These are phyloP conservation scores for Gossypium gossypioides DNA, from an alignment of 441 rosid species.

Conservation along the genomic window DNA sequence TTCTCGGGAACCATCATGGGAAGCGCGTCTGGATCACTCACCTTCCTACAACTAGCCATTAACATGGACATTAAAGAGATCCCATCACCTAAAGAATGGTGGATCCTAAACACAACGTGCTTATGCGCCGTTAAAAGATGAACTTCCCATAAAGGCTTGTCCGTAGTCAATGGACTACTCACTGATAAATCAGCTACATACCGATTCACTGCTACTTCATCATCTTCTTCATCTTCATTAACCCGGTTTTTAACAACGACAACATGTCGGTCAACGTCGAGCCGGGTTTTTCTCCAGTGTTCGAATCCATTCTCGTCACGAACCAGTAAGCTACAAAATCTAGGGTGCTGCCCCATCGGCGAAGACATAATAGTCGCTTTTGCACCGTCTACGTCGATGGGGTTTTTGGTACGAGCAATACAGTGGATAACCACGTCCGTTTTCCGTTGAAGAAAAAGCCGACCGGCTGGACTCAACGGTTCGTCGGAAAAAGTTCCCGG, in stretches of 20 bases:
- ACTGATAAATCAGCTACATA: conserved; percentile 43
- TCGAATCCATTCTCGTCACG: neutral
- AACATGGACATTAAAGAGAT: conserved; percentile 51
- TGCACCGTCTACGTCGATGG: neutral
- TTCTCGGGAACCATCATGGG: conserved; percentile 21
- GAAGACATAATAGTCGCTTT: neutral
- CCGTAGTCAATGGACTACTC: conserved; percentile 27
- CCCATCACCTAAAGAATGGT: conserved; percentile 60
- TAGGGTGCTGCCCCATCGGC: neutral
- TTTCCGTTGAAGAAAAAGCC: neutral
- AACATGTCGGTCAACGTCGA: neutral
- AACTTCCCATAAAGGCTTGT: conserved; percentile 60
- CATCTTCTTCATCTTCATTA: neutral
- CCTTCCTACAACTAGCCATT: conserved; percentile 33
- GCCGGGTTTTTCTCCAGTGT: neutral
- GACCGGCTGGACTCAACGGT: neutral
- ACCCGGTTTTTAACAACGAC: neutral
- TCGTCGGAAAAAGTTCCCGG: neutral
- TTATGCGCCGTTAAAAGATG: conserved; percentile 31
- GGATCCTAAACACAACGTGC: conserved; percentile 36
- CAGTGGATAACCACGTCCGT: neutral
- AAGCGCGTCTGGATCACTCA: conserved; percentile 24
- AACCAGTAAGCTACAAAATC: neutral
- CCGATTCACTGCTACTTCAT: conserved; percentile 21
- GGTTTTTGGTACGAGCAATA: neutral